Evolutionary conservation across 2,329 filamentous ascomycete species (phyloP), one percentile per base, ranked within the genome.

Genomic region (Furcasterigmium sp.): DNA sequence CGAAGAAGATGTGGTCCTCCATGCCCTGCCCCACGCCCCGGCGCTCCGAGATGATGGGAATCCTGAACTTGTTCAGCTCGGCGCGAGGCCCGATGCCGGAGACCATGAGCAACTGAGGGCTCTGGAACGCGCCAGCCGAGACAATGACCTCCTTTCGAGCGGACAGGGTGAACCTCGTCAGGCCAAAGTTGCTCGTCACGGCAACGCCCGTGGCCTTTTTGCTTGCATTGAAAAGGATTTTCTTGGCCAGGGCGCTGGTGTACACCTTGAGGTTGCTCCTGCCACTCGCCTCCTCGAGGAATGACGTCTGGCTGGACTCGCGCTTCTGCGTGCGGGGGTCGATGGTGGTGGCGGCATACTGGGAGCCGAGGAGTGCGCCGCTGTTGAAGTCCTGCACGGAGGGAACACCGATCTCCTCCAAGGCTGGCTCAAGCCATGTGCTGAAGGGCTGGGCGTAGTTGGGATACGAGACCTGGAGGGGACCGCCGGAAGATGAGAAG

Each of bases 1-100:
- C 43, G 7, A 19, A 3, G 43, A 43, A 23, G 44, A 44, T 40
- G 46, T 44, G 39, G 3, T 77, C 82, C 48, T 95, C 82, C 14
- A 98, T 69, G 60, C 90, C 84, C 51, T 91, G 72, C 19, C 89
- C 82, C 61, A 98, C 98, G 6, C 87, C 87, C 4, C 80, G 76
- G 0, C 77, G 59, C 48, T 82, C 68, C 3, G 61, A 59, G 32
- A 80, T 46, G 13, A 80, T 65, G 1, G 65, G 59, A 45, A 71
- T 68, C 4, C 52, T 53, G 18, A 61, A 57, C 28, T 58, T 55
- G 8, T 61, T 48, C 0, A 76, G 58, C 26, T 71, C 61, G 1
- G 44, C 49, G 1, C 54, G 53, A 0, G 72, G 70, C 0, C 74
- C 74, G 17, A 68, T 60, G 6, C 78, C 78, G 3, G 76, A 80